Evolutionary conservation across 2,329 filamentous ascomycete species (phyloP).

Genomic region (Xylaria sp.): DNA sequence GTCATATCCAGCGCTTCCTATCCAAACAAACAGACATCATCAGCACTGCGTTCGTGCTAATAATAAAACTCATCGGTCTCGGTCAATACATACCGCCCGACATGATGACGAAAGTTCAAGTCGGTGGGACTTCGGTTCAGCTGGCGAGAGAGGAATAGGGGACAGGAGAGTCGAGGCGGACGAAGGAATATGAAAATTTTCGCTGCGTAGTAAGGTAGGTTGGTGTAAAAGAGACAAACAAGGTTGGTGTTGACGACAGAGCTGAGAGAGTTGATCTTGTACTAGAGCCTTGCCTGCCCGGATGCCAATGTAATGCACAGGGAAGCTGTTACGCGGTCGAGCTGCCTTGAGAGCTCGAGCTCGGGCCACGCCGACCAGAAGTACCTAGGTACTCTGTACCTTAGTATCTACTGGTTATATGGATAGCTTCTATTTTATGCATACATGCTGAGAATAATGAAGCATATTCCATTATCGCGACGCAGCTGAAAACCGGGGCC

Average conservation of each 20-base stretch:
- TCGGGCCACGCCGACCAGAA: conserved; percentile 38
- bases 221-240: conserved; percentile 18
- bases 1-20: conserved; percentile 91
- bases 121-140: conserved; percentile 23
- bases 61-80: conserved; percentile 21
- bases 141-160: conserved; percentile 19
- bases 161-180: not conserved
- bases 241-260: conserved; percentile 33
- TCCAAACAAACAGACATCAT: conserved; percentile 43
- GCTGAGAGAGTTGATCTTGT: conserved; percentile 8
- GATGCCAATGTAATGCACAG: conserved; percentile 18
- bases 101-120: conserved; percentile 56
- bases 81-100: conserved; percentile 55
- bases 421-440: not conserved
- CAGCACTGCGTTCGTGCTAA: conserved; percentile 42
- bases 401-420: not conserved
- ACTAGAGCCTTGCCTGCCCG: conserved; percentile 33
- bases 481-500: not conserved
- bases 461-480: conserved; percentile 4
- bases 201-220: conserved; percentile 9
- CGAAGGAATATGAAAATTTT: not conserved
- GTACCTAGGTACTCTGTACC: not conserved
- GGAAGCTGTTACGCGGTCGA: conserved; percentile 44
- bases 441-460: not conserved
- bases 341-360: conserved; percentile 44